phyloP scores from a whole-genome alignment of 495 filamentous ascomycete genomes.

The Talaromyces borbonicus region DNA sequence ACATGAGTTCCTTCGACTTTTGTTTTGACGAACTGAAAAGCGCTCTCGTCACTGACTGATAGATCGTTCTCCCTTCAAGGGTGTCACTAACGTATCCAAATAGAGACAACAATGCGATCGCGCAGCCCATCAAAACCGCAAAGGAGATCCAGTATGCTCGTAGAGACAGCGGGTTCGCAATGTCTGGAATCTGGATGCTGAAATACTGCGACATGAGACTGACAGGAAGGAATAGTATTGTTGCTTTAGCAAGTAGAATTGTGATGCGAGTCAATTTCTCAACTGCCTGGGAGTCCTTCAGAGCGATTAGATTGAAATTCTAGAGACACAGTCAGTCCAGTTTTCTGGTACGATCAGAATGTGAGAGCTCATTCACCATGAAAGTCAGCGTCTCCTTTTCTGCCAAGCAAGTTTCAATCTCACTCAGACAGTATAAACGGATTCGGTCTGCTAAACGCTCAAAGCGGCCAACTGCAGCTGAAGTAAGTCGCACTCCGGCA shows the following conservation, averaged over 20 bases:
- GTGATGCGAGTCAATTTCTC: constrained; percentile 72
- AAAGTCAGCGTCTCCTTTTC: constrained; percentile 73
- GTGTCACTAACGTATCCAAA: constrained; percentile 41
- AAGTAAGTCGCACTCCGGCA: constrained; percentile 50
- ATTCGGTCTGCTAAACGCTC: constrained; percentile 68
- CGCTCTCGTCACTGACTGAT: constrained; percentile 30
- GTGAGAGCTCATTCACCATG: constrained; percentile 36
- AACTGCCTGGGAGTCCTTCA: constrained; percentile 71
- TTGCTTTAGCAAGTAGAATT: constrained; percentile 73
- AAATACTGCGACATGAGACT: constrained; percentile 83
- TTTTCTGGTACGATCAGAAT: background rate
- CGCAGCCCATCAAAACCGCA: constrained; percentile 54
- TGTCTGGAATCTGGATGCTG: constrained; percentile 54
- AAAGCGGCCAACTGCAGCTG: constrained; percentile 61
- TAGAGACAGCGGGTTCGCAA: constrained; percentile 46
- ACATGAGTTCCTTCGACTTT: constrained; percentile 10
- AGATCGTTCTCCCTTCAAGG: constrained; percentile 41
- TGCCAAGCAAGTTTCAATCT: constrained; percentile 66
- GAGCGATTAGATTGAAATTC: constrained; percentile 83
- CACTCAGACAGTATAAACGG: constrained; percentile 67
- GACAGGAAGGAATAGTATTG: constrained; percentile 76
- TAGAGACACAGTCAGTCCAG: constrained; percentile 19
- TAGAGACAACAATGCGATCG: constrained; percentile 43
- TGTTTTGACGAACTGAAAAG: constrained; percentile 28
- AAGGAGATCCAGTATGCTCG: constrained; percentile 67